phyloP scores from a whole-genome alignment of 768 basidiomycete genomes.

The Lentinula boryana region DNA sequence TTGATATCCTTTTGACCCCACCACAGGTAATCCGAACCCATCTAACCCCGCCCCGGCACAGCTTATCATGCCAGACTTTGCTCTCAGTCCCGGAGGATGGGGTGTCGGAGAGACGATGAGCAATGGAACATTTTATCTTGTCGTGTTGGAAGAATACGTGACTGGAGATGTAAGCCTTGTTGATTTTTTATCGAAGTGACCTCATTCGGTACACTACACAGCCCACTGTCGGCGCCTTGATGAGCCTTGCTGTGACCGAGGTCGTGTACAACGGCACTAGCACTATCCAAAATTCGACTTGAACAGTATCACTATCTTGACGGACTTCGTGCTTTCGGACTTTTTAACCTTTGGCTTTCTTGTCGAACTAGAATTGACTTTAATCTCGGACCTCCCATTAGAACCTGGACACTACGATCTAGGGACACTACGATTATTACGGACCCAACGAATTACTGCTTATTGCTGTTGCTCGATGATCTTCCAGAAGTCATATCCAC shows the following conservation, averaged over 20 bases:
- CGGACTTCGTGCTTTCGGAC: conserved; percentile 19
- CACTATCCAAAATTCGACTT: conserved; percentile 19
- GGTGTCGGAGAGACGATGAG: conserved; percentile 24
- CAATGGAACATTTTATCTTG: conserved; percentile 27
- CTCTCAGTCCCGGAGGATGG: conserved; percentile 31
- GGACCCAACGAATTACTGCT: too few species aligned
- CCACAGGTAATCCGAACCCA: conserved; percentile 33
- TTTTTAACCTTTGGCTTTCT: conserved; percentile 26
- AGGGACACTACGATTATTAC: too few species aligned
- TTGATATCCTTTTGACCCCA: not conserved
- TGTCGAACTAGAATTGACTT: conserved; percentile 12
- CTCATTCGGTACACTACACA: not conserved
- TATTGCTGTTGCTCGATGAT: too few species aligned
- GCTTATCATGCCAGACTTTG: conserved; percentile 42
- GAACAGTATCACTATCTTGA: conserved; percentile 15
- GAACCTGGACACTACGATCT: too few species aligned
- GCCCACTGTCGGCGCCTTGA: conserved; percentile 20
- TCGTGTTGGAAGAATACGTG: conserved; percentile 38
- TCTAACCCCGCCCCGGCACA: conserved; percentile 29
- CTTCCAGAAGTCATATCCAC: too few species aligned
- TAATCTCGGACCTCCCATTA: not conserved
- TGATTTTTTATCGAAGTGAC: not conserved
- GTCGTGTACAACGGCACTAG: conserved; percentile 13
- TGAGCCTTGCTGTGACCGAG: conserved; percentile 15
- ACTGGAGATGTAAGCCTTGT: conserved; percentile 22